Evolutionary conservation across 257 asterid species (phyloP), one percentile per base, ranked within the genome.

Genomic region (Plectranthus barbatus): DNA sequence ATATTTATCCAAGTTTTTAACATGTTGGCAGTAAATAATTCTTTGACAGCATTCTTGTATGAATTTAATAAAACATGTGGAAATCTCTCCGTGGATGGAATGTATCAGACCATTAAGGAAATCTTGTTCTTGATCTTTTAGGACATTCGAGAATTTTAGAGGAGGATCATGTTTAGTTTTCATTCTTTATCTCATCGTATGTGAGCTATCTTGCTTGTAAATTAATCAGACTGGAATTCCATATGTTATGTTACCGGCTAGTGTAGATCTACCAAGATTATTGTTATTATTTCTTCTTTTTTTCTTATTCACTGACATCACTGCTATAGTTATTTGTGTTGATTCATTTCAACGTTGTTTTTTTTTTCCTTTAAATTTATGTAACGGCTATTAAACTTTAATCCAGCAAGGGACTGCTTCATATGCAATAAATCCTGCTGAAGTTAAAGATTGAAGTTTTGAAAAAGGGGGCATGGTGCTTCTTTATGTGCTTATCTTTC

Each of bases 121-220:
- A 19, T 17, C 65, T 23, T 71, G 14, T 63, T 62, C 20, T 45
- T 55, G 29, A 47, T 55, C 54, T 36, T 63, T 45, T 42, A 12
- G 19, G 40, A 11, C 26, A 9, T 44, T 51, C n/a, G 56, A 31
- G 31, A 34, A 8, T 57, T 58, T 2, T 11, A 26, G 51, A 62
- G 50, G n/a, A 1, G 26, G 21, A 59, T 62, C 12, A 26, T 41
- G 15, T 64, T 54, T 68, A 14, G 56, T 48, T 54, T 23, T 52
- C 52, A 14, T 65, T 37, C 7, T 68, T 1, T n/a, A 47, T 48
- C 9, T 51, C 7, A 52, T 61, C 36, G 33, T 21, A 5, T n/a
- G 2, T 48, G 31, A 56, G n/a, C 45, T 48, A 9, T 68, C 21
- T 33, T 49, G 26, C 39, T 40, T 64, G 51, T 40, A 64, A 19